Conservation (phyloP, 176 grass and related monocot genomes). For the Triticum dicoccoides region DNA sequence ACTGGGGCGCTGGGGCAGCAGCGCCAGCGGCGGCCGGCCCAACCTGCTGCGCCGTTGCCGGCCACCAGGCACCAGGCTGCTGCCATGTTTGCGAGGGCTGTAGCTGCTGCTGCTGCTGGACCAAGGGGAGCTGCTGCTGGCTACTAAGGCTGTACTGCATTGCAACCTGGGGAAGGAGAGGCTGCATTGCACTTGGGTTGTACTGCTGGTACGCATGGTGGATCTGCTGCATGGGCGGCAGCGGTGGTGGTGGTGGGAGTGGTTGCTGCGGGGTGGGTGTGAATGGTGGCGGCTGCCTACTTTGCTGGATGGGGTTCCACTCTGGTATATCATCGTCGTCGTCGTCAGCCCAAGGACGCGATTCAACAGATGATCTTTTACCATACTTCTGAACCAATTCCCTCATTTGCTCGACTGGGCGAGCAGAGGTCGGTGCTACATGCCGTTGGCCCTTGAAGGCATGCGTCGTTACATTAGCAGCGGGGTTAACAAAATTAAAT, state of each 20-base stretch:
- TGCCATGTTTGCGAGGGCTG: slow-evolving; percentile 34
- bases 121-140: background rate
- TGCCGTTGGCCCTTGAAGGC: slow-evolving; percentile 44
- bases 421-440: slow-evolving; percentile 32
- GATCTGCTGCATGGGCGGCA: slow-evolving; percentile 29
- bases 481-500: slow-evolving; percentile 60
- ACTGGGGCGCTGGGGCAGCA: background rate
- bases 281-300: slow-evolving; percentile 24
- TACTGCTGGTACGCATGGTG: slow-evolving; percentile 35
- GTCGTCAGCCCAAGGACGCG: slow-evolving; percentile 25
- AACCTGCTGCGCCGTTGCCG: slow-evolving; percentile 16
- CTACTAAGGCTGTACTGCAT: slow-evolving; percentile 28
- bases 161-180: background rate
- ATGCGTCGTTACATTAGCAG: slow-evolving; percentile 51
- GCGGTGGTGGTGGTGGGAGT: slow-evolving; percentile 28
- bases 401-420: slow-evolving; percentile 57
- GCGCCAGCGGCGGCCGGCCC: background rate
- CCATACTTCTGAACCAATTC: slow-evolving; percentile 63
- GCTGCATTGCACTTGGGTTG: slow-evolving; percentile 32
- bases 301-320: slow-evolving; percentile 63
- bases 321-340: slow-evolving; percentile 96
- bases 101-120: slow-evolving; percentile 30
- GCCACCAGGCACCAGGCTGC: slow-evolving; percentile 33
- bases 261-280: slow-evolving; percentile 16
- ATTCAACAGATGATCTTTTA: slow-evolving; percentile 52